Base-by-base conservation (phyloP, 495 filamentous ascomycete species). In the Penicillium simplicissimum region DNA sequence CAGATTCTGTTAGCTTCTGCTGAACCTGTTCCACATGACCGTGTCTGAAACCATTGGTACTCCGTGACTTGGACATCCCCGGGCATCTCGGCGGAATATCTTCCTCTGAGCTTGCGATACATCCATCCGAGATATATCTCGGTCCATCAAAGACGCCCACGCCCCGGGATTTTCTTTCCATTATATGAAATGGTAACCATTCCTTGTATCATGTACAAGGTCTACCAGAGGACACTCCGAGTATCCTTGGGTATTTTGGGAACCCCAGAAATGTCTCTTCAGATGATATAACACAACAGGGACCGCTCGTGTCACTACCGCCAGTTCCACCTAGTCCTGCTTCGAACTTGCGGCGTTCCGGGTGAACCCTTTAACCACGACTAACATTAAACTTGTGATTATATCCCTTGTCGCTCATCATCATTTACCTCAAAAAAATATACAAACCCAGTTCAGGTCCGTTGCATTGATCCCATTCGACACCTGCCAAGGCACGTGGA, bases 261-360 rank as follows among this genome's bases (percentile, higher is more conserved):
- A 28, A 2, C 2, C 25, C 25, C 13, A 40, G 43, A 1, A 17
- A 33, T 59, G 37, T 48, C n/a, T 25, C 21, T n/a, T 13, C 31
- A 55, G 36, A 37, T 67, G 54, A 42, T 45, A 62, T 67, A 55
- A 55, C 60, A 69, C 67, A 67, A 47, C 64, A 69, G 66, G 63
- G 58, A 8, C 9, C 21, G 31, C 28, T 52, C 48, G 64, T 69
- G 61, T 61, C 38, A 67, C 67, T 60, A 15, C 58, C 55, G 31
- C 53, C 43, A 60, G 56, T 59, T 45, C 33, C 58, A 31, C 13
- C 21, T 19, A 34, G 57, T 40, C 54, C 57, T 67, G 45, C 48
- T 38, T 59, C 1, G 19, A 57, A 37, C 49, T 33, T 14, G 21
- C 37, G 51, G 17, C 54, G 9, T 35, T 61, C 55, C 53, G n/a